Evolutionary conservation across 768 basidiomycete genomes (phyloP), one percentile per base, ranked within the genome.

Genomic region (Suillus cothurnatus): DNA sequence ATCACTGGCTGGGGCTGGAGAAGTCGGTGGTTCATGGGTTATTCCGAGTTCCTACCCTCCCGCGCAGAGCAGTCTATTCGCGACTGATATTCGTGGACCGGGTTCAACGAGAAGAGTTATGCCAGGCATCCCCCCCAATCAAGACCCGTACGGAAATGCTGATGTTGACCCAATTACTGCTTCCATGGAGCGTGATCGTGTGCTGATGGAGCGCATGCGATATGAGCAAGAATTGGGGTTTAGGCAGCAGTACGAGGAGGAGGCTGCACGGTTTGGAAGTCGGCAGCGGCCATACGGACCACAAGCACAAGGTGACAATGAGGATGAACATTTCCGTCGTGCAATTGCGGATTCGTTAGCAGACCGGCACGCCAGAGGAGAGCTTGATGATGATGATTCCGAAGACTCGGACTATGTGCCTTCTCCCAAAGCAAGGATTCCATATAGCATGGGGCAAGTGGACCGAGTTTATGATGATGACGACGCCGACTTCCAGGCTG

Each of bases 401-500:
- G 73, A 74, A 38, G 71, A 74, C 5, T 73, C 69, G 12, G 69
- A 74, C 4, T 55, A 70, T 21, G 57, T 52, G 45, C 64, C 65
- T 26, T 4, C 55, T 32, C 66, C 64, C 17, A 41, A 61, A 39
- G 47, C 41, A 17, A 58, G 55, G 61, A 49, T 61, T 31, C 57
- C 36, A 38, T 67, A 49, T 61, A 39, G 56, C 55, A 58, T 66
- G 57, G 65, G 41, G 67, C 69, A 65, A 5, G 61, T 61, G 34
- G 66, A 82, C 60, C 78, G 87, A 55, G 85, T 89, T 45, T 88
- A 92, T 69, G 94, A 95, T 67, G 94, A 96, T 68, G 94, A 95
- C 60, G 94, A 97, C 70, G 87, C 85, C 28, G 90, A 92, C 70
- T 78, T 97, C 55, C 95, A 96, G 77, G 94, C 94, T 14, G 95